Percentiles rank a stretch among this genome's conserved stretches.
These are phyloP conservation scores for Drosera capensis DNA, from an alignment of 148 eudicot species.

Conservation along the genomic window DNA sequence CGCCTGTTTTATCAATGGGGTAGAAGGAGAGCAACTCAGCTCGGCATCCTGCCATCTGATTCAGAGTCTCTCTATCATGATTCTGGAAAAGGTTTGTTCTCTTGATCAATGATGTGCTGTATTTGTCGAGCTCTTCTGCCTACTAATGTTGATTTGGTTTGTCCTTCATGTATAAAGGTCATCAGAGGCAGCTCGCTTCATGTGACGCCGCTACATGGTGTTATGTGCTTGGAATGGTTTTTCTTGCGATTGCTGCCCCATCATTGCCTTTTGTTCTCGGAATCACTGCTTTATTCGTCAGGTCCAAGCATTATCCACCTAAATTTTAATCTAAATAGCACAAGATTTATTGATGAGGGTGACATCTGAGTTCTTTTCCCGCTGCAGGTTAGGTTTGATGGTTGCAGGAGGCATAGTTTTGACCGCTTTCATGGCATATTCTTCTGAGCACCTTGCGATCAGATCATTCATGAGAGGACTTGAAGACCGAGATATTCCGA, in stretches of 20 bases:
- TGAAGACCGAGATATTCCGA: too few species aligned
- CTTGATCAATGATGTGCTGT: not conserved
- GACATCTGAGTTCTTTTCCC: too few species aligned
- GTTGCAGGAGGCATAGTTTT: too few species aligned
- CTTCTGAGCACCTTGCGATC: too few species aligned
- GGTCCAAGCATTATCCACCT: conserved; percentile 21
- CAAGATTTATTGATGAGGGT: too few species aligned
- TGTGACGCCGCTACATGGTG: conserved; percentile 43
- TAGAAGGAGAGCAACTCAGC: conserved; percentile 35
- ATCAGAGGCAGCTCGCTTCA: conserved; percentile 42
- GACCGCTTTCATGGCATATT: too few species aligned
- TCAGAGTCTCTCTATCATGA: conserved; percentile 45
- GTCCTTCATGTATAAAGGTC: conserved; percentile 36
- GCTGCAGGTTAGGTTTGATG: too few species aligned
- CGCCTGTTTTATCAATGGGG: conserved; percentile 60
- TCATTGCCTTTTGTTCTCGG: conserved; percentile 67
- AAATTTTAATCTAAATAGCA: too few species aligned
- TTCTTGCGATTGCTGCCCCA: conserved; percentile 58
- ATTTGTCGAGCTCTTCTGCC: conserved; percentile 1
- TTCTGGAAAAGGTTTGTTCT: conserved; percentile 56
- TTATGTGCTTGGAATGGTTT: conserved; percentile 62
- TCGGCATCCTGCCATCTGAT: conserved; percentile 30
- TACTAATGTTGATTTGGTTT: conserved; percentile 6
- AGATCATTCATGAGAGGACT: too few species aligned
- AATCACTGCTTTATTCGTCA: conserved; percentile 66